Evolutionary conservation across 352 stramenopile species (phyloP).

Genomic region (Phytophthora megakarya): DNA sequence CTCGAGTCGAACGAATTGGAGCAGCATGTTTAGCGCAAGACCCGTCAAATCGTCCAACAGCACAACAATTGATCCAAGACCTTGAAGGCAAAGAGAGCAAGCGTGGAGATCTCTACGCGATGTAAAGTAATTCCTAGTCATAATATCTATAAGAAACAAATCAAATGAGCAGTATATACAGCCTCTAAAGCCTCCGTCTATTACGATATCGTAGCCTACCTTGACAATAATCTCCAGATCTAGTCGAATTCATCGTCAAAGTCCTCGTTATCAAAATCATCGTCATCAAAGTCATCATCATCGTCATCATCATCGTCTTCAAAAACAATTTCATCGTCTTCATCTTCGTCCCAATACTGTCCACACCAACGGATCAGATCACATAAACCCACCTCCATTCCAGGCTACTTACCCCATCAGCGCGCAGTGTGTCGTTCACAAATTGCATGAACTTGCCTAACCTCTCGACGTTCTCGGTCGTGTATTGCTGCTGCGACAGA

Average conservation of each 20-base stretch:
- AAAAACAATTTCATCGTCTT: slow-evolving; percentile 36
- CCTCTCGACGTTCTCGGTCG: slow-evolving; percentile 42
- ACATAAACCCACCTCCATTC: neutral
- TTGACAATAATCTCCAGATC: no score
- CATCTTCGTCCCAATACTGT: slow-evolving; percentile 41
- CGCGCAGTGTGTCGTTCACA: slow-evolving; percentile 56
- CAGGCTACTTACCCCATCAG: slow-evolving; percentile 46
- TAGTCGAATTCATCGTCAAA: slow-evolving; percentile 40
- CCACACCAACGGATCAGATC: no score
- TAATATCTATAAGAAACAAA: slow-evolving; percentile 17
- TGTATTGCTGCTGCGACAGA: slow-evolving; percentile 49
- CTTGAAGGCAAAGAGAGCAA: slow-evolving; percentile 6
- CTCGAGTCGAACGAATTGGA: slow-evolving; percentile 30
- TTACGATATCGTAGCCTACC: slow-evolving; percentile 8
- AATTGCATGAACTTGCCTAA: slow-evolving; percentile 66
- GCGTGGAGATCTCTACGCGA: neutral
- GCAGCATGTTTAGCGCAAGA: slow-evolving; percentile 35
- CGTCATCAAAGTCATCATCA: slow-evolving; percentile 28
- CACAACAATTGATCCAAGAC: slow-evolving; percentile 13
- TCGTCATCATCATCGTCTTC: slow-evolving; percentile 34
- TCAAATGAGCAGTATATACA: slow-evolving; percentile 9
- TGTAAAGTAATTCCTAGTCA: slow-evolving; percentile 6
- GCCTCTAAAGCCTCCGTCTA: slow-evolving; percentile 23
- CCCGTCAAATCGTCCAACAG: slow-evolving; percentile 12
- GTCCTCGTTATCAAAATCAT: slow-evolving; percentile 33